Base-by-base conservation (phyloP, 2,329 filamentous ascomycete genomes). In the Trematosphaeria pertusa region DNA sequence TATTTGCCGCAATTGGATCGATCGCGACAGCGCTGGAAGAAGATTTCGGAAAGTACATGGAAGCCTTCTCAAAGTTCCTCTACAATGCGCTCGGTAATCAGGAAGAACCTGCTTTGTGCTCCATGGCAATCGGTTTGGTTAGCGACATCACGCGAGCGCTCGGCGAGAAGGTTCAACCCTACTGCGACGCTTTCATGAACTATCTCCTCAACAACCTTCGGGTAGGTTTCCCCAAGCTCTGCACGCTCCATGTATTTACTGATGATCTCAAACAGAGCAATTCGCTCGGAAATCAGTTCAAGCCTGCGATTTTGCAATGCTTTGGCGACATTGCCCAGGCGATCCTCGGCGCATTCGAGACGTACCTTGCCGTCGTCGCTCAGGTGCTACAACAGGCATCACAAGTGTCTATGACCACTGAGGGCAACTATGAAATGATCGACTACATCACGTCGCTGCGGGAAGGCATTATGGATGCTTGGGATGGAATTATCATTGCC, bases 141-240 rank as follows among this genome's bases (percentile, higher is more conserved):
- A 96, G 93, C 72, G 94, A 99, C 70, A 94, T 99, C 63, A 93
- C 91, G 41, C 87, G 94, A 62, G 94, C 93, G 12, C 81, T 97
- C 69, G 90, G 91, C 70, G 87, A 91, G 69, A 89, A 88, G 72
- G 89, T 93, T 66, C 90, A 96, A 75, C 94, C 93, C 46, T 97
- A 88, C 80, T 99, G 94, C 75, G 94, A 99, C 66, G 84, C 87
- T 58, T 97, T 97, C 73, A 99, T 99, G 94, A 99, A 99, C 81
- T 89, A 94, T 70, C 81, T 99, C 48, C 83, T 99, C 54, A 92
- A 91, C 79, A 95, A 96, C 75, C 78, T 99, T 32, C 85, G 89
- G 73, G 87, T 90, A 73, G 69, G 82, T 80, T 12, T 24, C 10
- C 50, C 45, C 45, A 28, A 28, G 14, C 1, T 12, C 12, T 17